Conservation (phyloP, 495 filamentous ascomycete species). For the Pyronema domesticum region DNA sequence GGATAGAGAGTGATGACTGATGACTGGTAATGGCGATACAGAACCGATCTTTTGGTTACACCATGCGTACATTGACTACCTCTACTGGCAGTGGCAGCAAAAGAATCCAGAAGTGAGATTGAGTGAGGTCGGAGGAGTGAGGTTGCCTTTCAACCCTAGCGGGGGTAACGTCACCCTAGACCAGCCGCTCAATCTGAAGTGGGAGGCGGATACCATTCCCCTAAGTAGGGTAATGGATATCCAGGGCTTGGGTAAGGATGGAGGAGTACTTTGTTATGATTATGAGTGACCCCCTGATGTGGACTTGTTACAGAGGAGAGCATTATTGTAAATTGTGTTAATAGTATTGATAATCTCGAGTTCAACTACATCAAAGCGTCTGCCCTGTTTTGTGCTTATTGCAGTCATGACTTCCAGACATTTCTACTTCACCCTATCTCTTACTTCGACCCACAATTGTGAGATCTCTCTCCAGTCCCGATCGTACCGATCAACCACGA, state of each 20-base stretch:
- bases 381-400: too few relatives aligned
- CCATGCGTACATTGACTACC: conserved; percentile 34
- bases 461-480: too few relatives aligned
- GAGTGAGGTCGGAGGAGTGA: not conserved
- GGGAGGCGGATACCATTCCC: not conserved
- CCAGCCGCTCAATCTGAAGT: not conserved
- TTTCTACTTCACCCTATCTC: too few relatives aligned
- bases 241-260: not conserved
- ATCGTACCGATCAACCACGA: too few relatives aligned
- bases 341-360: too few relatives aligned
- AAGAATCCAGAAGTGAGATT: conserved; percentile 5
- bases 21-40: conserved; percentile 5
- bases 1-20: not conserved
- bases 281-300: not conserved
- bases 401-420: too few relatives aligned
- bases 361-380: too few relatives aligned
- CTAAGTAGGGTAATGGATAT: conserved; percentile 1
- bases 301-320: too few relatives aligned
- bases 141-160: not conserved
- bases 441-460: too few relatives aligned
- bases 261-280: not conserved
- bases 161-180: not conserved
- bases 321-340: too few relatives aligned
- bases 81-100: conserved; percentile 37
- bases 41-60: conserved; percentile 39